Percentiles rank a stretch among this genome's conserved stretches.
Conservation (phyloP, 2,329 filamentous ascomycete species). For the Cladorrhinum sp. region DNA sequence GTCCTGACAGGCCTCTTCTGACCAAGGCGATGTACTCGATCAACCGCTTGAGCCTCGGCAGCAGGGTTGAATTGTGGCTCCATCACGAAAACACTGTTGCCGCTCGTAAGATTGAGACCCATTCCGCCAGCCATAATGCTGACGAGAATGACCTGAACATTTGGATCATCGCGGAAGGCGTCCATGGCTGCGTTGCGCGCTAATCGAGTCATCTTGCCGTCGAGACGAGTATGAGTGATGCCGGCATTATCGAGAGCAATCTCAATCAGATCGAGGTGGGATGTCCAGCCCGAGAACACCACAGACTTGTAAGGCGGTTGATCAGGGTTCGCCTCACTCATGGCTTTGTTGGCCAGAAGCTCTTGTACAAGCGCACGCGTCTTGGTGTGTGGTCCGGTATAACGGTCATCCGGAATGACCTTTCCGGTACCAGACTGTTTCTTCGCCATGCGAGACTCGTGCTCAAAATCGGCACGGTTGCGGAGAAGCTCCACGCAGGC, state of each 20-base stretch:
- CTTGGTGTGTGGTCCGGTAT: conserved; percentile 87
- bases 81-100: conserved; percentile 91
- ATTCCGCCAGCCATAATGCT: conserved; percentile 91
- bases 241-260: conserved; percentile 66
- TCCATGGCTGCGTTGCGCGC: conserved; percentile 74
- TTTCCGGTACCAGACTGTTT: conserved; percentile 53
- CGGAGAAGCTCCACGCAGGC: conserved; percentile 67
- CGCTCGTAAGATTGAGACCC: conserved; percentile 84
- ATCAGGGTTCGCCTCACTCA: conserved; percentile 57
- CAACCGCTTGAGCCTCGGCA: conserved; percentile 88
- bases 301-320: conserved; percentile 86
- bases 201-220: conserved; percentile 79
- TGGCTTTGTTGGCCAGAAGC: conserved; percentile 61
- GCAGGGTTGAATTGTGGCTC: conserved; percentile 97
- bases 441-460: conserved; percentile 50
- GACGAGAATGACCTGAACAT: conserved; percentile 77
- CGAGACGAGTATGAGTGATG: conserved; percentile 75
- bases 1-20: conserved; percentile 88
- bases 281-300: conserved; percentile 94
- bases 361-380: conserved; percentile 78
- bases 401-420: conserved; percentile 59
- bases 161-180: conserved; percentile 68
- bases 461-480: conserved; percentile 54
- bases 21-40: conserved; percentile 86
- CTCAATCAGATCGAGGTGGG: conserved; percentile 88